Percentiles rank a stretch among this genome's conserved stretches.
These are phyloP conservation scores for Vitis rupestris DNA, from an alignment of 164 flowering plant genomes.

Conservation along the genomic window DNA sequence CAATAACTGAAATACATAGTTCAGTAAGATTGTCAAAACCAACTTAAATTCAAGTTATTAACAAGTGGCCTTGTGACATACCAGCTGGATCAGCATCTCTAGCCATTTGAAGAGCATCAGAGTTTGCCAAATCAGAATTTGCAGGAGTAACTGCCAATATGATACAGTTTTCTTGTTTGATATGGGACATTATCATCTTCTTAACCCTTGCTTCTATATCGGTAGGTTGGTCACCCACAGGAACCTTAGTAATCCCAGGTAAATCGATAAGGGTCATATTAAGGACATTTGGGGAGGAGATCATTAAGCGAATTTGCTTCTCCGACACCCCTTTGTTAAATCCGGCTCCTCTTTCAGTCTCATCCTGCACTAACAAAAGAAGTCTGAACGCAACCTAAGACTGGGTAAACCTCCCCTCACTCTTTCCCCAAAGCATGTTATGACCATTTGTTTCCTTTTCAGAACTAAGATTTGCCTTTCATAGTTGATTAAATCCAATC, in stretches of 20 bases:
- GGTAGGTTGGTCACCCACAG: conserved; percentile 59
- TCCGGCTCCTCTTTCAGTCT: conserved; percentile 60
- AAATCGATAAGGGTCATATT: conserved; percentile 55
- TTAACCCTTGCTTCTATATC: conserved; percentile 53
- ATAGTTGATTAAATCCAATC: not conserved
- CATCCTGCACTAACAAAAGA: conserved; percentile 33
- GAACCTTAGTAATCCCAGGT: conserved; percentile 62
- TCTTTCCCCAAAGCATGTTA: not conserved
- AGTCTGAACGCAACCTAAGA: not conserved
- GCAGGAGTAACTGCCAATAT: conserved; percentile 63
- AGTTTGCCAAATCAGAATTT: conserved; percentile 57
- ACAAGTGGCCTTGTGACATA: conserved; percentile 9
- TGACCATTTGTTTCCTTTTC: not conserved
- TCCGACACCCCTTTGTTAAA: conserved; percentile 52
- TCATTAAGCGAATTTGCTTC: conserved; percentile 44
- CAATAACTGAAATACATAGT: not conserved
- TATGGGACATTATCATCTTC: conserved; percentile 49
- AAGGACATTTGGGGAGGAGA: conserved; percentile 55
- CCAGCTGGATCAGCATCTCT: conserved; percentile 52
- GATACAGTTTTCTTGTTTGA: conserved; percentile 34
- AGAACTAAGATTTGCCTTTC: not conserved
- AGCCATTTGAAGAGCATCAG: conserved; percentile 64
- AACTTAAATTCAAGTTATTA: too few relatives aligned
- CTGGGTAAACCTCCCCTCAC: not conserved
- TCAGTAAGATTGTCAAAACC: not conserved